Evolutionary conservation across 495 filamentous ascomycete species (phyloP).

Genomic region (Tuber microsphaerosporum): DNA sequence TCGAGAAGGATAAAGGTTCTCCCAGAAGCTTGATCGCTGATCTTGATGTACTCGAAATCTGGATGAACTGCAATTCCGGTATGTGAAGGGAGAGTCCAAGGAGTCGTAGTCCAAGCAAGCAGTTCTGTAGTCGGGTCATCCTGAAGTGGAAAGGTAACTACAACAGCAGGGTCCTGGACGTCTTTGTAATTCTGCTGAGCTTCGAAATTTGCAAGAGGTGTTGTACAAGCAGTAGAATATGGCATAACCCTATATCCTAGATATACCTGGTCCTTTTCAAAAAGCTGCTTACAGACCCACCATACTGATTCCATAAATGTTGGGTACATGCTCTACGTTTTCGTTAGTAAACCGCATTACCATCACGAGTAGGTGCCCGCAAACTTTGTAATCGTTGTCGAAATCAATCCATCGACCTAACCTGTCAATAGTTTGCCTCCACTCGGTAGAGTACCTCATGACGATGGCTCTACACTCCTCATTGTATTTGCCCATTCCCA

Average conservation of each 20-base stretch:
- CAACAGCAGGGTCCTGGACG: slow-evolving; percentile 83
- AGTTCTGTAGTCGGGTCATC: slow-evolving; percentile 66
- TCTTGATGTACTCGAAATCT: slow-evolving; percentile 89
- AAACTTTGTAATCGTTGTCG: slow-evolving; percentile 92
- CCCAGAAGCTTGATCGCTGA: slow-evolving; percentile 69
- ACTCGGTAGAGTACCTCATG: slow-evolving; percentile 84
- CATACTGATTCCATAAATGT: slow-evolving; percentile 94
- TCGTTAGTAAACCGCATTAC: slow-evolving; percentile 9
- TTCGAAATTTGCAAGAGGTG: slow-evolving; percentile 88
- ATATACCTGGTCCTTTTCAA: slow-evolving; percentile 82
- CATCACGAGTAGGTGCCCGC: slow-evolving; percentile 12
- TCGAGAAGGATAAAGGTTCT: slow-evolving; percentile 87
- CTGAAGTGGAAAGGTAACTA: slow-evolving; percentile 77
- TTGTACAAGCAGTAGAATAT: slow-evolving; percentile 84
- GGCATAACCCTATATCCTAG: slow-evolving; percentile 88
- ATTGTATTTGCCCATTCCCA: slow-evolving; percentile 90
- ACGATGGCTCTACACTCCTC: slow-evolving; percentile 88
- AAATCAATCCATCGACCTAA: slow-evolving; percentile 98
- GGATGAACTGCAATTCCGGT: slow-evolving; percentile 73
- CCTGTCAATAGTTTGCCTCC: slow-evolving; percentile 81
- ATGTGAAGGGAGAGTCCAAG: slow-evolving; percentile 90
- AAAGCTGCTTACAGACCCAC: slow-evolving; percentile 94
- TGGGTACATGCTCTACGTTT: slow-evolving; percentile 71
- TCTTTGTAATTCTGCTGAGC: slow-evolving; percentile 93
- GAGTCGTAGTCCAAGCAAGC: slow-evolving; percentile 91